Evolutionary conservation across 83 land plant genomes (phyloP).

Genomic region (Thuja plicata): DNA sequence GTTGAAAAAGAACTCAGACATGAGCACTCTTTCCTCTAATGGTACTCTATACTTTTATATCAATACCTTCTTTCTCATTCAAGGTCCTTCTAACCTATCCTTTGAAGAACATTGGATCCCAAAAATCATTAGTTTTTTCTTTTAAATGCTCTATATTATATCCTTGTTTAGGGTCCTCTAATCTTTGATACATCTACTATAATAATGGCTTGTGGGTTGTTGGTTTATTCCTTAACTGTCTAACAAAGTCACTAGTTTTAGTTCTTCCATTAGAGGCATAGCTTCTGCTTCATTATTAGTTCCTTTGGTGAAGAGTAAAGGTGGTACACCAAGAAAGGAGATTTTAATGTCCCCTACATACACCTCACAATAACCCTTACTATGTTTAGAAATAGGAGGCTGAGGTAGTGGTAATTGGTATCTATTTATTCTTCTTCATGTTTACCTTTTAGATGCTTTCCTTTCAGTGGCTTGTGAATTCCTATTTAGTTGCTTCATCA

Average conservation of each 20-base stretch:
- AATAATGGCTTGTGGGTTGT: too few relatives aligned
- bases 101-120: neutral
- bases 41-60: neutral
- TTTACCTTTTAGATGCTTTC: neutral
- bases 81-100: neutral
- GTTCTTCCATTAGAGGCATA: too few relatives aligned
- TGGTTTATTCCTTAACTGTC: too few relatives aligned
- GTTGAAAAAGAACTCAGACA: too few relatives aligned
- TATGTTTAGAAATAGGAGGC: neutral
- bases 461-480: neutral
- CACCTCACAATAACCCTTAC: neutral
- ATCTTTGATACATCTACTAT: too few relatives aligned
- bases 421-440: neutral
- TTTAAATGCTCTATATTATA: too few relatives aligned
- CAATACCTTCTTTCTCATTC: neutral
- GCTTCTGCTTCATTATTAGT: too few relatives aligned
- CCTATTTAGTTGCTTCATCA: neutral
- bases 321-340: neutral
- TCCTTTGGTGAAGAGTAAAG: too few relatives aligned
- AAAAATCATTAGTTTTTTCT: neutral
- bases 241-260: too few relatives aligned
- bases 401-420: neutral
- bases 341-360: neutral
- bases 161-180: too few relatives aligned
- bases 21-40: neutral